Conservation (phyloP, 2,329 filamentous ascomycete genomes). For the Botryotinia globosa region DNA sequence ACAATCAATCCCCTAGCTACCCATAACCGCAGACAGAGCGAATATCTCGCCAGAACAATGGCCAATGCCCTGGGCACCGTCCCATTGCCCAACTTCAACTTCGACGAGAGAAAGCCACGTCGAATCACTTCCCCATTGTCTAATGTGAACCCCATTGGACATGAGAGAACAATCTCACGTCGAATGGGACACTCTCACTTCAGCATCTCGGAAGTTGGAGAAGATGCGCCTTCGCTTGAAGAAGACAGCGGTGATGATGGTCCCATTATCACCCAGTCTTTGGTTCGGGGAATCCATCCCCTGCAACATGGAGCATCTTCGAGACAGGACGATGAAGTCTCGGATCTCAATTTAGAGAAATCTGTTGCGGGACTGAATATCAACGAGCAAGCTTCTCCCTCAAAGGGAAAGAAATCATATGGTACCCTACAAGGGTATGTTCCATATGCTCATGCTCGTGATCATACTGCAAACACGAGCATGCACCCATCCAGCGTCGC, state of each 20-base stretch:
- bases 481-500: accelerated
- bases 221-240: neutral
- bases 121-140: neutral
- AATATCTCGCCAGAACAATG: neutral
- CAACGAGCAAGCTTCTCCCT: accelerated
- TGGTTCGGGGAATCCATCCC: neutral
- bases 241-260: neutral
- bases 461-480: accelerated
- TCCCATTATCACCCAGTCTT: neutral
- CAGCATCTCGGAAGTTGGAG: neutral
- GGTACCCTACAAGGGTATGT: accelerated
- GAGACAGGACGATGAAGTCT: neutral
- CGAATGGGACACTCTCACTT: neutral
- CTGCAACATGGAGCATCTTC: accelerated
- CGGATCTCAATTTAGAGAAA: neutral
- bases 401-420: accelerated
- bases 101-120: neutral
- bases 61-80: accelerated
- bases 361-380: accelerated
- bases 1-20: accelerated
- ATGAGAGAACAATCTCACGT: neutral
- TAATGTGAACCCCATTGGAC: neutral
- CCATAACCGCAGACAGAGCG: neutral
- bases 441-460: neutral
- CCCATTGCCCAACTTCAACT: accelerated